These are phyloP conservation scores for Erodium maritimum DNA, from an alignment of 345 rosid species.

Conservation along the genomic window DNA sequence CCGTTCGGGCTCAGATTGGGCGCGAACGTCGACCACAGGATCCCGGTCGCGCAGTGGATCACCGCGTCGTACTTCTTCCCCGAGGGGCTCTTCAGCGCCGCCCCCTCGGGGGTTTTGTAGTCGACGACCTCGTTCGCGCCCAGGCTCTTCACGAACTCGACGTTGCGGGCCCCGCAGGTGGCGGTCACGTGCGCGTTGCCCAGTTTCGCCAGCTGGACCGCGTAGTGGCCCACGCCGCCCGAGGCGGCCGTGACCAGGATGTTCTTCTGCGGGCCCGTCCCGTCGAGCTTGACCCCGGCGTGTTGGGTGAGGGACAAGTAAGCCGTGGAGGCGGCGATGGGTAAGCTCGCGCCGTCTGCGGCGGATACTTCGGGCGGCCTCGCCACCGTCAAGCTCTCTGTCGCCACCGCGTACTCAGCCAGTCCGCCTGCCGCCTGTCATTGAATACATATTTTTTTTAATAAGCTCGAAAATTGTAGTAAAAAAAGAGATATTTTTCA, in stretches of 20 bases:
- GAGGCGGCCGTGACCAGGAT: conserved; percentile 20
- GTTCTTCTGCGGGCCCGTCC: conserved; percentile 7
- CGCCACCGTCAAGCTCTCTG: conserved; percentile 9
- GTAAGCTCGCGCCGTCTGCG: conserved; percentile 17
- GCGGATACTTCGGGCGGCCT: conserved; percentile 18
- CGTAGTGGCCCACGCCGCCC: conserved; percentile 18
- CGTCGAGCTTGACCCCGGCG: conserved; percentile 15
- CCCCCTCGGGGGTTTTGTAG: conserved; percentile 19
- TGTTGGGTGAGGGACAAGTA: conserved; percentile 14
- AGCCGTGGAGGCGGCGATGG: conserved; percentile 18
- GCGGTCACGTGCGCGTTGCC: conserved; percentile 18
- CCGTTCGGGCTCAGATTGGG: conserved; percentile 12
- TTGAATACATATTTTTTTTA: neutral
- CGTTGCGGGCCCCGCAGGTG: conserved; percentile 19
- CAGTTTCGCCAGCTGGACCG: conserved; percentile 17
- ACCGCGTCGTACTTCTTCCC: conserved; percentile 17
- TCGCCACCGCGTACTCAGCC: conserved; percentile 8
- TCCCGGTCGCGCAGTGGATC: conserved; percentile 12
- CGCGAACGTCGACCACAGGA: conserved; percentile 16
- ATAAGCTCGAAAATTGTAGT: neutral
- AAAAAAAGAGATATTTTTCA: no score
- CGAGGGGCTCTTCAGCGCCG: conserved; percentile 16
- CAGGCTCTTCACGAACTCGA: conserved; percentile 11
- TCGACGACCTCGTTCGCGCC: conserved; percentile 18
- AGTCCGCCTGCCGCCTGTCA: conserved; percentile 16